phyloP scores from a whole-genome alignment of 306 rosid species.

The Comarum palustre region DNA sequence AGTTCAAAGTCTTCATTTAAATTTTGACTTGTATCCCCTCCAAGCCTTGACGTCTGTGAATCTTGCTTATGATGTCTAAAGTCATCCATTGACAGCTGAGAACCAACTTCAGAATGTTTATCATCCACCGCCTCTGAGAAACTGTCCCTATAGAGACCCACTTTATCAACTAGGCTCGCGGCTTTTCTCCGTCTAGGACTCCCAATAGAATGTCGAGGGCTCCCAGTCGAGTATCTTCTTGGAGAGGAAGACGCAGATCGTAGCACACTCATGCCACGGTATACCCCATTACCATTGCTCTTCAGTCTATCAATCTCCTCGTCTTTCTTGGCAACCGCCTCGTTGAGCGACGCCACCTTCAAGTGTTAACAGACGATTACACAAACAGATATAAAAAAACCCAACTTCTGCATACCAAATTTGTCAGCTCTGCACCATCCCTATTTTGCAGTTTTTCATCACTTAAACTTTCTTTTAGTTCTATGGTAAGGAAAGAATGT shows the following conservation, averaged over 20 bases:
- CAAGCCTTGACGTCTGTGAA: slow-evolving; percentile 39
- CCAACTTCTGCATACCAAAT: not conserved
- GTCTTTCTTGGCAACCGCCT: slow-evolving; percentile 61
- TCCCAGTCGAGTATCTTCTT: slow-evolving; percentile 53
- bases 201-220: slow-evolving; percentile 50
- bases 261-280: slow-evolving; percentile 40
- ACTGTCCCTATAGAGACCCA: slow-evolving; percentile 63
- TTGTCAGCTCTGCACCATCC: not conserved
- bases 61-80: slow-evolving; percentile 47
- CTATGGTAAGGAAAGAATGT: not conserved
- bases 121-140: slow-evolving; percentile 65
- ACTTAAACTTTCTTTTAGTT: too few species aligned
- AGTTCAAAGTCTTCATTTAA: slow-evolving; percentile 75
- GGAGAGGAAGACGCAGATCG: slow-evolving; percentile 68
- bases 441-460: not conserved
- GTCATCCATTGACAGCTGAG: slow-evolving; percentile 68
- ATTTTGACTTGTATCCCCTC: slow-evolving; percentile 43
- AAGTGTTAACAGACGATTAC: slow-evolving; percentile 34
- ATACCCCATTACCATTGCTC: slow-evolving; percentile 50
- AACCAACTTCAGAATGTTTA: slow-evolving; percentile 77
- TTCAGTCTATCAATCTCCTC: slow-evolving; percentile 75
- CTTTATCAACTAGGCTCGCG: slow-evolving; percentile 37
- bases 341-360: slow-evolving; percentile 79
- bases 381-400: not conserved
- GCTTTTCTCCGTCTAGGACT: slow-evolving; percentile 47